Conservation (phyloP, 2,329 filamentous ascomycete genomes). For the Neocucurbitaria cava region DNA sequence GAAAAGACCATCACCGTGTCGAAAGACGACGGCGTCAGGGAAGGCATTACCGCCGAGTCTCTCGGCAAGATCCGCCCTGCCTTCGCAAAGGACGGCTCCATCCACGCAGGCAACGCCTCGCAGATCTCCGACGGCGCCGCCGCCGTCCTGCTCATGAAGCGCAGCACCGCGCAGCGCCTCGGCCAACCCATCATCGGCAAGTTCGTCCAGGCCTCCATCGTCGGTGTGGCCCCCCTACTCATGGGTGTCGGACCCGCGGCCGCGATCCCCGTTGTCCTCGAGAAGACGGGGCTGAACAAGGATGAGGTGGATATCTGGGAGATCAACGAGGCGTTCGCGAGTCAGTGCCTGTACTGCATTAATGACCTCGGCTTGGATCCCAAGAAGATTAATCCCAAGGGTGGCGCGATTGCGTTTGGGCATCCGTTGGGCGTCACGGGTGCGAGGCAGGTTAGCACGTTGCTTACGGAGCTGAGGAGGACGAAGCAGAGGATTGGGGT, state of each 20-base stretch:
- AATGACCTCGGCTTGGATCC: slow-evolving; percentile 82
- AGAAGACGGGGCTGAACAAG: slow-evolving; percentile 83
- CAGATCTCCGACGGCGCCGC: slow-evolving; percentile 95
- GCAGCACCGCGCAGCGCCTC: slow-evolving; percentile 84
- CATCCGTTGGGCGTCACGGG: slow-evolving; percentile 96
- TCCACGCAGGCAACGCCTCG: slow-evolving; percentile 94
- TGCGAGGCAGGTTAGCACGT: slow-evolving; percentile 88
- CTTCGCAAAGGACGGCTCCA: slow-evolving; percentile 89
- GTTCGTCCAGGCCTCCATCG: slow-evolving; percentile 83
- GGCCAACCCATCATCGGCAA: slow-evolving; percentile 92
- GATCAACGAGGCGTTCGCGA: slow-evolving; percentile 99
- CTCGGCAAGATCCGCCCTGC: slow-evolving; percentile 90
- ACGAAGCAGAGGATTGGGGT: slow-evolving; percentile 86
- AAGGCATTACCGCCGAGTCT: slow-evolving; percentile 84
- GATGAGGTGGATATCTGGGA: slow-evolving; percentile 94
- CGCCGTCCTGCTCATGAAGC: slow-evolving; percentile 94
- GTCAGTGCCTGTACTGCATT: slow-evolving; percentile 91
- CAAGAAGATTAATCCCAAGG: slow-evolving; percentile 96
- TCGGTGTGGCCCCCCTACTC: slow-evolving; percentile 88
- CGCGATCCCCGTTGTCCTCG: slow-evolving; percentile 89
- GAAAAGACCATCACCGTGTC: slow-evolving; percentile 81
- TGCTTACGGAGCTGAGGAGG: slow-evolving; percentile 87
- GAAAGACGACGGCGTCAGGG: slow-evolving; percentile 85
- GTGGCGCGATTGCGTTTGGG: slow-evolving; percentile 93
- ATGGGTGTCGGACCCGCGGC: slow-evolving; percentile 98